Evolutionary conservation across 495 filamentous ascomycete genomes (phyloP).

Genomic region (Aspergillus sclerotioniger): DNA sequence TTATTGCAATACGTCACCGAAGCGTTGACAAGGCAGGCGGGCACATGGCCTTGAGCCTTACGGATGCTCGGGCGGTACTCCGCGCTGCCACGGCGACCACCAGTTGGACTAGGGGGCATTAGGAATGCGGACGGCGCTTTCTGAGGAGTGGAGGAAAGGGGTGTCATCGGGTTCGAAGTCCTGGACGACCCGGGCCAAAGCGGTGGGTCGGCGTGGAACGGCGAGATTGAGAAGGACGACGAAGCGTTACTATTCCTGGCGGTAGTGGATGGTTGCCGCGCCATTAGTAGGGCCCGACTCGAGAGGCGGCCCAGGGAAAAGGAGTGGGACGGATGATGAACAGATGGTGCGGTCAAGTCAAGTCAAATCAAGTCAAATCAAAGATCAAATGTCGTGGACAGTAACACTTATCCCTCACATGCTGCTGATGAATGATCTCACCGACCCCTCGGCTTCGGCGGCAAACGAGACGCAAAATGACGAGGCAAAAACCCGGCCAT

Average conservation of each 20-base stretch:
- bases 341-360: neutral
- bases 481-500: conserved; percentile 6
- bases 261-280: conserved; percentile 29
- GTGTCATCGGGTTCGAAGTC: conserved; percentile 26
- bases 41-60: conserved; percentile 78
- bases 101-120: conserved; percentile 73
- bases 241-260: conserved; percentile 22
- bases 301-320: conserved; percentile 5
- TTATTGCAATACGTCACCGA: conserved; percentile 96
- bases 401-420: neutral
- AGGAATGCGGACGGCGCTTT: conserved; percentile 70
- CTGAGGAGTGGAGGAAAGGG: conserved; percentile 26
- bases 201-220: conserved; percentile 40
- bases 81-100: conserved; percentile 56
- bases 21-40: conserved; percentile 94
- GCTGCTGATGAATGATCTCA: neutral
- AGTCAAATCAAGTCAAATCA: no score
- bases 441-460: neutral
- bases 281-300: conserved; percentile 20
- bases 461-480: conserved; percentile 8
- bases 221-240: neutral
- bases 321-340: neutral
- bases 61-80: conserved; percentile 82
- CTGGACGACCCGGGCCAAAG: conserved; percentile 30
- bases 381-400: neutral